These are phyloP conservation scores for Mucuna pruriens DNA, from an alignment of 306 rosid species.

Conservation along the genomic window DNA sequence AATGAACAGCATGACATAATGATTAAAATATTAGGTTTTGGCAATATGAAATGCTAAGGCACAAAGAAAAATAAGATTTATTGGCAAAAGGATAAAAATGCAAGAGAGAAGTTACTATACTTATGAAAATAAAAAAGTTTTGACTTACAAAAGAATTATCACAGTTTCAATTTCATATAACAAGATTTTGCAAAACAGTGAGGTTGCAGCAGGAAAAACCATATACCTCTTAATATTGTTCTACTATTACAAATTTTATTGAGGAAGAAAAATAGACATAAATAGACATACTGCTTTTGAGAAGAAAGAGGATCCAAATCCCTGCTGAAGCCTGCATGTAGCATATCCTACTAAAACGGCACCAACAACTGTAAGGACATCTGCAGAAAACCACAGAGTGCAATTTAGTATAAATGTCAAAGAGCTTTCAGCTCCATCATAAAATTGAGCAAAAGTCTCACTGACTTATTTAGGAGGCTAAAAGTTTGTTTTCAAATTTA, in stretches of 20 bases:
- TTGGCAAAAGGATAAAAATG: not conserved
- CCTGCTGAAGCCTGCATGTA: slow-evolving; percentile 87
- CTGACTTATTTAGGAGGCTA: not conserved
- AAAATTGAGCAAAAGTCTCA: not conserved
- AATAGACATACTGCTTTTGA: slow-evolving; percentile 44
- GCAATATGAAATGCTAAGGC: not conserved
- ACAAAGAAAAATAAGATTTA: not conserved
- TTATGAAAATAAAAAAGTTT: not conserved
- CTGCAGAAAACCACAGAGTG: slow-evolving; percentile 58
- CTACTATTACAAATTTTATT: not conserved
- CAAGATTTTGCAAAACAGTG: not conserved
- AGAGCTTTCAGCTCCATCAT: not conserved
- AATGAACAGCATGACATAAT: slow-evolving; percentile 14
- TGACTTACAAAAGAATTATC: not conserved
- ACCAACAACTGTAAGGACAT: slow-evolving; percentile 82
- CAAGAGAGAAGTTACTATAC: not conserved
- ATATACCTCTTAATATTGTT: not conserved
- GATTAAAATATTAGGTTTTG: not conserved
- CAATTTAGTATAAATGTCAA: not conserved
- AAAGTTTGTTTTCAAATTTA: slow-evolving; percentile 4
- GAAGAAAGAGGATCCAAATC: slow-evolving; percentile 72
- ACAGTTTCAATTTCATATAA: not conserved
- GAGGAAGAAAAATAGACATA: slow-evolving; percentile 40
- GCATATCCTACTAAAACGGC: slow-evolving; percentile 84
- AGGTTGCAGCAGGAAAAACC: slow-evolving; percentile 2